Conservation (phyloP, 2,329 filamentous ascomycete species). For the Chalara sp. region DNA sequence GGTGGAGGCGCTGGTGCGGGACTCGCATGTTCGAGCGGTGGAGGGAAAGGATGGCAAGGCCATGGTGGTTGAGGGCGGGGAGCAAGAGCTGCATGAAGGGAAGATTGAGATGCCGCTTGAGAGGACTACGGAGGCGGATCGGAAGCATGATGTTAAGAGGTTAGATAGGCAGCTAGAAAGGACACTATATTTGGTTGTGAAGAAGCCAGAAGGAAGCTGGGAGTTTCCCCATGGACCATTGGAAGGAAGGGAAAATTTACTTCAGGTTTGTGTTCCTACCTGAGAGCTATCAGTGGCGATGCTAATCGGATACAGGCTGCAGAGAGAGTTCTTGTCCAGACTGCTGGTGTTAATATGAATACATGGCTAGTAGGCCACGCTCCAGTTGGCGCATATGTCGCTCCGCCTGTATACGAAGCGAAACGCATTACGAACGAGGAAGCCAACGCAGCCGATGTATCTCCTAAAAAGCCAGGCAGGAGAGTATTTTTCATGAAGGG, state of each 20-base stretch:
- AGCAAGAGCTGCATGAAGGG: constrained; percentile 36
- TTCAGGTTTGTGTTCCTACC: constrained; percentile 58
- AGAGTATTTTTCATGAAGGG: constrained; percentile 97
- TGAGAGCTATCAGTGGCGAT: not conserved
- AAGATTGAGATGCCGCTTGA: constrained; percentile 45
- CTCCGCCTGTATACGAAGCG: constrained; percentile 37
- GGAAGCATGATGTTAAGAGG: constrained; percentile 65
- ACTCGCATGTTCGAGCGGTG: constrained; percentile 16
- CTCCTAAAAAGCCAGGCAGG: constrained; percentile 47
- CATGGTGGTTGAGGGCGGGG: constrained; percentile 51
- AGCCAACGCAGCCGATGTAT: constrained; percentile 29
- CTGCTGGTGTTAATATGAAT: constrained; percentile 93
- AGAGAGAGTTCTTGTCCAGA: constrained; percentile 66
- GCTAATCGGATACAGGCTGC: constrained; percentile 57
- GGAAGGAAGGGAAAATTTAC: constrained; percentile 65
- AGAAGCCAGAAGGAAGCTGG: constrained; percentile 66
- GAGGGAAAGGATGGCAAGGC: constrained; percentile 56
- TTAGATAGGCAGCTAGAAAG: constrained; percentile 72
- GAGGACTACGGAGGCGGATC: constrained; percentile 72
- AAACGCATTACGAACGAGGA: constrained; percentile 14
- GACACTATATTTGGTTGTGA: constrained; percentile 84
- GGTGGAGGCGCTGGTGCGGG: constrained; percentile 55
- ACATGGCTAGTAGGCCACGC: constrained; percentile 93
- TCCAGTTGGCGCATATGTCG: constrained; percentile 74
- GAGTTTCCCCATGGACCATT: constrained; percentile 72